phyloP scores from a whole-genome alignment of 2,329 filamentous ascomycete species.

The Fusarium sp. region DNA sequence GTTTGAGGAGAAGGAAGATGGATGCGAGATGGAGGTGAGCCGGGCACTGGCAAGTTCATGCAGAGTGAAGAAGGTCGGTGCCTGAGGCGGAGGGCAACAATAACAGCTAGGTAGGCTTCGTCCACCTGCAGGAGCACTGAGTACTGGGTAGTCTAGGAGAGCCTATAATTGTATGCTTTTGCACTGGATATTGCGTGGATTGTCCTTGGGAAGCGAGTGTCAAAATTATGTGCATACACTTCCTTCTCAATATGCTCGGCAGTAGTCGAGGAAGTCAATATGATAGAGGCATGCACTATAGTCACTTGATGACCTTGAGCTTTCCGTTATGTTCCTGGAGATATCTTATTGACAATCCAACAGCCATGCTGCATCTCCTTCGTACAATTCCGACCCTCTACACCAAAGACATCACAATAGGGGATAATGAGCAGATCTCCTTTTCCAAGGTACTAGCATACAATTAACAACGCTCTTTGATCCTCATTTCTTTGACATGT shows the following conservation, averaged over 20 bases:
- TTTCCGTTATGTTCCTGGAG: neutral
- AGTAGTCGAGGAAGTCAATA: too few relatives aligned
- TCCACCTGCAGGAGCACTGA: neutral
- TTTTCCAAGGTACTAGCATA: neutral
- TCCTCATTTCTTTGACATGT: accelerated
- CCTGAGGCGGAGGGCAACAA: neutral
- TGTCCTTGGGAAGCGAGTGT: neutral
- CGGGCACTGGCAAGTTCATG: neutral
- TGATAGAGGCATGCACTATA: accelerated
- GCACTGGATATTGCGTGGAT: neutral
- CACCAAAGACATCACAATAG: too few relatives aligned
- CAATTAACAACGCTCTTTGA: neutral
- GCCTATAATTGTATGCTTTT: neutral
- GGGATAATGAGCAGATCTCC: neutral
- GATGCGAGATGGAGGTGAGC: neutral
- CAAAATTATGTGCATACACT: too few relatives aligned
- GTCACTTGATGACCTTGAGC: neutral
- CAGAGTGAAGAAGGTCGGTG: neutral
- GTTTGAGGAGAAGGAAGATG: neutral
- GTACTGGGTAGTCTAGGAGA: accelerated
- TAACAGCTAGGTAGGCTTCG: neutral
- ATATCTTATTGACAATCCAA: neutral
- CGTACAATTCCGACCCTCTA: neutral
- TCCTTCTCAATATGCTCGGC: neutral
- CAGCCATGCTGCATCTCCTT: neutral